These are phyloP conservation scores for Calonectria pteridis DNA, from an alignment of 2,329 filamentous ascomycete genomes.

Conservation along the genomic window DNA sequence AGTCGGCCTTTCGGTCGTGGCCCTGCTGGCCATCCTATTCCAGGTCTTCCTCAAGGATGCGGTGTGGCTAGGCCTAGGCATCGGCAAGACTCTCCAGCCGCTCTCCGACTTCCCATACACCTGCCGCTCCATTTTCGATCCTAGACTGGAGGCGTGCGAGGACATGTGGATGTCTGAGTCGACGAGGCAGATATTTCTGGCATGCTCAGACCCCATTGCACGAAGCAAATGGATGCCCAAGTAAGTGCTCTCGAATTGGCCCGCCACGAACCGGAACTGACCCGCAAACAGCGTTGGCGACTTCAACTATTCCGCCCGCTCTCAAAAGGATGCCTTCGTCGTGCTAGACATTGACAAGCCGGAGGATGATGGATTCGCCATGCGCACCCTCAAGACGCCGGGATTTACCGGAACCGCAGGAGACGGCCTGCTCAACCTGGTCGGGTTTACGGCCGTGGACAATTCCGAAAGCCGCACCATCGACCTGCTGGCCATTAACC, in stretches of 20 bases:
- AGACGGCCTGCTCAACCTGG: slow-evolving; percentile 47
- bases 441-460: slow-evolving; percentile 48
- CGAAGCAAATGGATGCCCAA: slow-evolving; percentile 37
- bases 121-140: slow-evolving; percentile 38
- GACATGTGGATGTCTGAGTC: slow-evolving; percentile 43
- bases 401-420: slow-evolving; percentile 47
- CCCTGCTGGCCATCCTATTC: slow-evolving; percentile 35
- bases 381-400: slow-evolving; percentile 41
- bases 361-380: slow-evolving; percentile 29
- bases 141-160: slow-evolving; percentile 38
- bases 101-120: slow-evolving; percentile 41
- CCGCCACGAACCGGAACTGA: background rate
- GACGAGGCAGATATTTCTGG: slow-evolving; percentile 40
- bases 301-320: slow-evolving; percentile 46
- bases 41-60: slow-evolving; percentile 39
- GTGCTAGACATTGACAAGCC: slow-evolving; percentile 50
- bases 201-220: slow-evolving; percentile 36
- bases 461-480: slow-evolving; percentile 29
- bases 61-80: slow-evolving; percentile 39
- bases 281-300: slow-evolving; percentile 23
- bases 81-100: slow-evolving; percentile 35
- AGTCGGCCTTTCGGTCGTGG: slow-evolving; percentile 27
- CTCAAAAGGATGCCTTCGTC: slow-evolving; percentile 47
- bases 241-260: background rate
- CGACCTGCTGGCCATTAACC: slow-evolving; percentile 35